Base-by-base conservation (phyloP, 2,329 filamentous ascomycete genomes). In the Colletotrichum agaves region DNA sequence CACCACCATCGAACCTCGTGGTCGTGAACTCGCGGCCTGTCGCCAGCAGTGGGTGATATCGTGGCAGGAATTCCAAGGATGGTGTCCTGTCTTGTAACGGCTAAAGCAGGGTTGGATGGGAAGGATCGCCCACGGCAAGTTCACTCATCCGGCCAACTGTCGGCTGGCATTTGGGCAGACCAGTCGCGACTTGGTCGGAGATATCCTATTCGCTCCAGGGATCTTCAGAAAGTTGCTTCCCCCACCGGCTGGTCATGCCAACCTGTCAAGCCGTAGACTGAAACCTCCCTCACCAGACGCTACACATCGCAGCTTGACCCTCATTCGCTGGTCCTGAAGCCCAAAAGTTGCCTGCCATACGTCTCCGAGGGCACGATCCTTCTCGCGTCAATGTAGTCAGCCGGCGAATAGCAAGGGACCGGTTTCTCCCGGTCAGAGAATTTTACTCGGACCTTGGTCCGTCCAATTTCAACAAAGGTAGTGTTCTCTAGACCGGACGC, bases 361-460 rank as follows among this genome's bases (percentile, higher is more conserved):
- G 12, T 37, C 19, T 35, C n/a, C 17, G 15, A 44, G 27, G 13
- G 49, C 5, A 3, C 5, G 49, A 7, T 31, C n/a, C 6, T 31
- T 8, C 6, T 7, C 27, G 19, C 31, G 13, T 17, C 17, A 37
- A 59, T 46, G 58, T 46, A 21, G 58, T 61, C 58, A 44, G 46
- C 58, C 31, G 44, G 31, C 13, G 13, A 37, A 37, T 10, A 8
- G 31, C 19, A 43, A 47, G 21, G 55, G 55, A 10, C 35, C 47
- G 47, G 27, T 31, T 44, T 12, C 17, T 33, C 41, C 27, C 21
- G n/a, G 31, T 21, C 53, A 27, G 23, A 23, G 15, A 59, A 59
- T 35, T 31, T 59, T 59, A 49, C 39, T 27, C 41, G 4, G 58
- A 61, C 47, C 47, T 35, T 52, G 58, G 23, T 52, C 57, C 44